Evolutionary conservation across 2,329 filamentous ascomycete genomes (phyloP), one percentile per base, ranked within the genome.

Genomic region (Fusarium xyrophilum): DNA sequence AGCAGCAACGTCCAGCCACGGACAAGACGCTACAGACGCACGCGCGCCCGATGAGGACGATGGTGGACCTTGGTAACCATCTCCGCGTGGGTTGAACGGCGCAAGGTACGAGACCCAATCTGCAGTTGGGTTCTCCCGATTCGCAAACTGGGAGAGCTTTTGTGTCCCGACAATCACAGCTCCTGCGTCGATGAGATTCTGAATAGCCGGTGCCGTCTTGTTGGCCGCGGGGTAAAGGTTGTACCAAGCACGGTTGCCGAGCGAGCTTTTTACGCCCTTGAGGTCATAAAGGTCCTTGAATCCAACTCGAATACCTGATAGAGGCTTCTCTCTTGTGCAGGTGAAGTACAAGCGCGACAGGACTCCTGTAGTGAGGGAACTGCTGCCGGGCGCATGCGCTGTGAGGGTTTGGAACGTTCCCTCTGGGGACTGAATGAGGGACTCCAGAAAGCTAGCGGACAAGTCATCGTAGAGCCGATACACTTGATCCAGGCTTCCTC

Each of bases 11-110:
- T 84, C 82, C 0, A 83, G 72, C 82, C 82, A 84, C 4, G 77
- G 76, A 25, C 83, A 84, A 1, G 78, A 75, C 0, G 77, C 79
- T 5, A 82, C 62, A 0, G 79, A 77, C 0, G 79, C 79, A 1
- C 76, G 80, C 1, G 77, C 81, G 0, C 78, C 76, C 0, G 79
- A 86, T 81, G 86, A 2, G 79, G 82, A 2, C 78, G 81, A 63
- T 80, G 78, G 10, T 77, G 76, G 51, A 2, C 28, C 51, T 55
- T 82, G 79, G 44, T 84, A 84, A 0, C 82, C 81, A 59, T 86
- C 84, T 0, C 80, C 85, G 1, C 81, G 74, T 2, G 81, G 80
- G 60, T 83, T 83, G 65, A 82, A 82, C 0, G 82, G 82, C 1
- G 76, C 71, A 21, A 81, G 79, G 43, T 77, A 80, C 52, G 80